A percentile compares a stretch with the other conserved stretches of the same genome.
Conservation (phyloP, 1,284 basidiomycete species). For the Ustilago shanxiensis region DNA sequence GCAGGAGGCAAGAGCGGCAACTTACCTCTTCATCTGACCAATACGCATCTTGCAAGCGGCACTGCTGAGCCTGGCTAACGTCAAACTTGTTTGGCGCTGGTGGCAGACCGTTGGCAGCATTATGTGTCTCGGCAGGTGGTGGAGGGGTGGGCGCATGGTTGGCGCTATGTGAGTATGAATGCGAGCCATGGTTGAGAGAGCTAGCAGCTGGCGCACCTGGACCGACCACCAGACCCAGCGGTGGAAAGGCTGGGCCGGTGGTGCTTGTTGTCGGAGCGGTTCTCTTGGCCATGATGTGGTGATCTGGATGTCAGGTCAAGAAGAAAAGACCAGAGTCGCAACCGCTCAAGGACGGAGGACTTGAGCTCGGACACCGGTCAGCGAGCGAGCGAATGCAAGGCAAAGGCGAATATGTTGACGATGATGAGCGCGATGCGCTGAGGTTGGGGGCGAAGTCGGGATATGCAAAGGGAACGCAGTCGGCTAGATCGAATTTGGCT, state of each 20-base stretch:
- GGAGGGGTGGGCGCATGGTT: constrained; percentile 20
- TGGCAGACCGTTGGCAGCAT: constrained; percentile 51
- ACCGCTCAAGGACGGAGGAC: constrained; percentile 30
- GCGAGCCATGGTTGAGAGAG: constrained; percentile 30
- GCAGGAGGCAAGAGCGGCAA: constrained; percentile 10
- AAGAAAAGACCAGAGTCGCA: constrained; percentile 6
- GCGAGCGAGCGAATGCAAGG: constrained; percentile 12
- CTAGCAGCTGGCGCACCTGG: constrained; percentile 41
- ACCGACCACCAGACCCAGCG: constrained; percentile 56
- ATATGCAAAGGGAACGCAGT: neutral
- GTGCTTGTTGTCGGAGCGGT: constrained; percentile 46
- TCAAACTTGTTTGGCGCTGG: constrained; percentile 65
- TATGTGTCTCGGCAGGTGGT: constrained; percentile 22
- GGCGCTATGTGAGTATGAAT: constrained; percentile 29
- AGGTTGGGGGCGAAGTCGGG: neutral
- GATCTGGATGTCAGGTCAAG: neutral
- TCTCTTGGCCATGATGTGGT: constrained; percentile 45
- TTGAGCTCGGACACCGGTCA: constrained; percentile 36
- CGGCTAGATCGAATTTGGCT: constrained; percentile 4
- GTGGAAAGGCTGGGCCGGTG: constrained; percentile 54
- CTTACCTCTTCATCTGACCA: constrained; percentile 92
- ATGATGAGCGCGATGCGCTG: constrained; percentile 21
- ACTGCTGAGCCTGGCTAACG: constrained; percentile 68
- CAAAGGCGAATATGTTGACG: constrained; percentile 27
- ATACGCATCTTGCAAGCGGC: constrained; percentile 91